Base-by-base conservation (phyloP, 495 filamentous ascomycete species). In the Talaromyces trachyspermus region DNA sequence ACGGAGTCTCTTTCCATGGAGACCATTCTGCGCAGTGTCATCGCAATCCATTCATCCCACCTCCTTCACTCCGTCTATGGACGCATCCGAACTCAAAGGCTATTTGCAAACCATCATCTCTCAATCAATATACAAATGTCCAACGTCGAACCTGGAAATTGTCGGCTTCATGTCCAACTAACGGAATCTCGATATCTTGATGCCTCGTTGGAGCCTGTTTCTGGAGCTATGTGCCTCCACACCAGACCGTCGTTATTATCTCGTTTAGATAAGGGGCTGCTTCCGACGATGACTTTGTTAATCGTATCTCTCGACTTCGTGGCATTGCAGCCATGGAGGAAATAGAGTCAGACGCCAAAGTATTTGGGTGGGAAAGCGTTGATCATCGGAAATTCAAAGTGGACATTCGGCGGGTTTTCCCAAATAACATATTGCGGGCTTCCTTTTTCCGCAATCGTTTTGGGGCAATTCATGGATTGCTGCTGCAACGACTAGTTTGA, bases 401-500 rank as follows among this genome's bases (percentile, higher is more conserved):
- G 29, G 77, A 80, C 43, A 51, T 83, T 3, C 84, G 78, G 55
- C 63, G 59, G 27, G 65, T 81, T 15, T 76, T 91, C 27, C 78
- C 81, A 15, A 63, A 70, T n/a, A 78, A 78, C 43, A 69, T 73
- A 9, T 62, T 77, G 46, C 74, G 80, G 15, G 68, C 77, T 25
- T 61, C 77, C 7, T 89, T 86, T 70, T 76, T 91, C 51, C 72
- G 69, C 47, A 78, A 80, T 49, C 60, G 55, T 26, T 73, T 7
- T 91, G 86, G 82, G 63, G 68, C 12, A 63, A 72, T 23, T 70
- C 77, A 46, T 92, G 86, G 86, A 73, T 80, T 50, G 63, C 86
- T 37, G 76, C 81, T 36, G 74, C 84, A 36, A 83, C 74, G 42
- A 74, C 84, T 54, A 84, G 82, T 60, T 73, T 86, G 62, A 76